phyloP scores from a whole-genome alignment of 768 basidiomycete genomes.

The Podaxis sp. region DNA sequence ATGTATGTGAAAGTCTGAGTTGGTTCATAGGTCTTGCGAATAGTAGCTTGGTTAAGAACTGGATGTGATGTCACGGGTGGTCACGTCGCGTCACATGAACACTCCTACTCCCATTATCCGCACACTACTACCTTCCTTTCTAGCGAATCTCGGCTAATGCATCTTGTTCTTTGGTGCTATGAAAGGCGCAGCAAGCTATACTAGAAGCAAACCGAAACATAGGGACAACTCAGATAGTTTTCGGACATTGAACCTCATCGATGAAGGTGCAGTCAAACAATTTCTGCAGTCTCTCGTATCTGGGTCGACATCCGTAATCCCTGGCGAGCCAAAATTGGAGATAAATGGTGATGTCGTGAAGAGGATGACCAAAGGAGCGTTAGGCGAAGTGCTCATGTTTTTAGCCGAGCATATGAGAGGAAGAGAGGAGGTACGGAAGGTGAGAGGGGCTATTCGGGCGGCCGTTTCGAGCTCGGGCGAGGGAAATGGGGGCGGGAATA shows the following conservation, averaged over 20 bases:
- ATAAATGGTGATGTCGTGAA: neutral
- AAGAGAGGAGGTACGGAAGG: neutral
- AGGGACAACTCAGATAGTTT: neutral
- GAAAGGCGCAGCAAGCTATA: neutral
- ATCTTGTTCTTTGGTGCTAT: neutral
- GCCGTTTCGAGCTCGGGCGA: neutral
- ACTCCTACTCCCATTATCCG: too few relatives aligned
- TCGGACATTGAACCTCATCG: neutral
- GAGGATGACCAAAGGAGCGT: neutral
- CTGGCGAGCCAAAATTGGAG: neutral
- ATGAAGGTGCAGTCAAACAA: neutral
- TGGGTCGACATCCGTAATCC: neutral
- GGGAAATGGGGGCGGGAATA: neutral
- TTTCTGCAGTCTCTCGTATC: neutral
- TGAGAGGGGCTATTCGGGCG: neutral
- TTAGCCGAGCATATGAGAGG: neutral
- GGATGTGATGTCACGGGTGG: neutral
- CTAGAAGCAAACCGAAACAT: neutral
- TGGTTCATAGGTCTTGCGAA: too few relatives aligned
- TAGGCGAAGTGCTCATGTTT: neutral
- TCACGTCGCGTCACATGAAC: neutral
- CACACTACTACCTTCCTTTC: neutral
- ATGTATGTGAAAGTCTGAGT: too few relatives aligned
- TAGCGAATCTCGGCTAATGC: neutral
- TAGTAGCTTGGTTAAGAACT: too few relatives aligned